Evolutionary conservation across 148 eudicot species (phyloP).

Genomic region (Vaccinium macrocarpon): DNA sequence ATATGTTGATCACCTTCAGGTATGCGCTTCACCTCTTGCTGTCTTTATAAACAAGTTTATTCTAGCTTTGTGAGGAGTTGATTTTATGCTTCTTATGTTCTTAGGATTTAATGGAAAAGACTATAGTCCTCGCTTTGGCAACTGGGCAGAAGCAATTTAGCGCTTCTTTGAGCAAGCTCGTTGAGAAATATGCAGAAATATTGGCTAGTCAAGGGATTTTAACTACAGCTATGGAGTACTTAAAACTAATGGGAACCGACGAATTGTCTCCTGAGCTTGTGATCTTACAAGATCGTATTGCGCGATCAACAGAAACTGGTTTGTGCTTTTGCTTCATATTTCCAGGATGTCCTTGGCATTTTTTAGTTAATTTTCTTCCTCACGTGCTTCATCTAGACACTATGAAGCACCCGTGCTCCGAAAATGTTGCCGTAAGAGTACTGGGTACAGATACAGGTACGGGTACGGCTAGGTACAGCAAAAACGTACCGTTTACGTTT

Average conservation of each 20-base stretch:
- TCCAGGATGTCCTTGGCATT: not conserved
- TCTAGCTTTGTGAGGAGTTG: conserved; percentile 6
- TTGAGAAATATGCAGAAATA: conserved; percentile 95
- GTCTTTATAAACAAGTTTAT: not conserved
- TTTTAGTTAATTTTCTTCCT: not conserved
- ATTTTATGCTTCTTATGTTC: not conserved
- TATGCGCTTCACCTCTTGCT: conserved; percentile 19
- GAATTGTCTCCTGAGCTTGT: conserved; percentile 83
- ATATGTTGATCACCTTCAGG: conserved; percentile 91
- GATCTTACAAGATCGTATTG: conserved; percentile 83
- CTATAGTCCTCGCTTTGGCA: conserved; percentile 86
- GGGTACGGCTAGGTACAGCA: too few relatives aligned
- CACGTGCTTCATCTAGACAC: not conserved
- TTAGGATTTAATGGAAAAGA: conserved; percentile 98
- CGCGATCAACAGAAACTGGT: conserved; percentile 75
- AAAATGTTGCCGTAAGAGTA: too few relatives aligned
- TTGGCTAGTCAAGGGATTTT: conserved; percentile 98
- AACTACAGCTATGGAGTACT: conserved; percentile 83
- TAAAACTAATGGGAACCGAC: conserved; percentile 77
- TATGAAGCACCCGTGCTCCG: too few relatives aligned
- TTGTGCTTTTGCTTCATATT: not conserved
- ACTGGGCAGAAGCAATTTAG: conserved; percentile 90
- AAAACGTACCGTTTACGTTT: too few relatives aligned
- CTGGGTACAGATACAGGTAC: too few relatives aligned
- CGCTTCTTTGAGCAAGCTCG: conserved; percentile 80